Conservation (phyloP, 1,284 basidiomycete species). For the Albatrellus sp. region DNA sequence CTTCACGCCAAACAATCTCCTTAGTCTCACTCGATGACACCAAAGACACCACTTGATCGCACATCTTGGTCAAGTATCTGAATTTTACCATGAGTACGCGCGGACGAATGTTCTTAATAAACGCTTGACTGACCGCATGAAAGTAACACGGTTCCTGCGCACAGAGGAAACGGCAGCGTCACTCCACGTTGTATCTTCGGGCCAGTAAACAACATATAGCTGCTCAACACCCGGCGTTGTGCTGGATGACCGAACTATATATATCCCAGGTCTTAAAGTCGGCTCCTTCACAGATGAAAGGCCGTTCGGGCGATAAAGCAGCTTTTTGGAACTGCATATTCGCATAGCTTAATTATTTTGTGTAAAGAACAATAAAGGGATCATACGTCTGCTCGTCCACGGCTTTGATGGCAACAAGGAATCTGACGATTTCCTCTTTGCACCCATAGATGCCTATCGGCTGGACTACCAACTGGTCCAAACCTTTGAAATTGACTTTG, state of each 20-base stretch:
- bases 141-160: slow-evolving; percentile 40
- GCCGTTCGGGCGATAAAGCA: no score
- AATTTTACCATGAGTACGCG: neutral
- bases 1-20: slow-evolving; percentile 26
- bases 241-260: slow-evolving; percentile 21
- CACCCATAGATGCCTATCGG: neutral
- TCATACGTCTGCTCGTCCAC: neutral
- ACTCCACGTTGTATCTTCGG: slow-evolving; percentile 47
- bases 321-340: no score
- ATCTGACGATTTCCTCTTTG: neutral
- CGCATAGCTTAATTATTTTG: no score
- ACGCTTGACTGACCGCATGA: slow-evolving; percentile 34
- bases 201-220: slow-evolving; percentile 46
- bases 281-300: no score
- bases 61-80: slow-evolving; percentile 39
- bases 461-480: neutral
- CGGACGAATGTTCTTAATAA: neutral
- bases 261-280: slow-evolving; percentile 36
- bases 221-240: slow-evolving; percentile 10
- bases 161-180: slow-evolving; percentile 33
- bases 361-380: no score
- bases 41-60: slow-evolving; percentile 32
- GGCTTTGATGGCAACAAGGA: neutral
- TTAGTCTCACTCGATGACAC: slow-evolving; percentile 28
- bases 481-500: neutral